Conservation (phyloP, 192 early-diverging fungal species). For the Diversispora eburnea region DNA sequence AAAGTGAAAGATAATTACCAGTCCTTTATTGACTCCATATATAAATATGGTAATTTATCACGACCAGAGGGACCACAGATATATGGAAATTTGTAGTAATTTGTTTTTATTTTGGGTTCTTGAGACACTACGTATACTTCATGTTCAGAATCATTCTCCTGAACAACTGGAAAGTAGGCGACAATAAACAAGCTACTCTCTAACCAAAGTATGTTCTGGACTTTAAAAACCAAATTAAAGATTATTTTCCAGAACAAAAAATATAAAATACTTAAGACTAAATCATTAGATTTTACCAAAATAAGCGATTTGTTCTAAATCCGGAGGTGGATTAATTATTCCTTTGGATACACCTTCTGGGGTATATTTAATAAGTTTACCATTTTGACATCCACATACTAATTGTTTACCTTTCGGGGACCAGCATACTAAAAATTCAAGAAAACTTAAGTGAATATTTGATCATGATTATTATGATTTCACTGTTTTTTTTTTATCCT, state of each 20-base stretch:
- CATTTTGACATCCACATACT: slow-evolving; percentile 64
- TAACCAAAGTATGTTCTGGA: slow-evolving; percentile 70
- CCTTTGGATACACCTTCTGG: slow-evolving; percentile 56
- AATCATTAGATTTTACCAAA: not conserved
- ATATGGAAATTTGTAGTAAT: slow-evolving; percentile 54
- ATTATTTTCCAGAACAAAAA: not conserved
- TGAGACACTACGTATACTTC: slow-evolving; percentile 61
- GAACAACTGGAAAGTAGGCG: slow-evolving; percentile 36
- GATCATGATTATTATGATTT: not conserved
- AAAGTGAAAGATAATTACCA: slow-evolving; percentile 42
- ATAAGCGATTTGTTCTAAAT: slow-evolving; percentile 14
- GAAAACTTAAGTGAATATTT: not conserved
- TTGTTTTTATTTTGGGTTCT: slow-evolving; percentile 37
- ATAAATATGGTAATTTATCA: slow-evolving; percentile 50
- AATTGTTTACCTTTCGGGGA: slow-evolving; percentile 89
- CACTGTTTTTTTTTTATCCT: not conserved
- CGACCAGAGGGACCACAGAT: slow-evolving; percentile 53
- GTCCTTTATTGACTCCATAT: slow-evolving; percentile 54
- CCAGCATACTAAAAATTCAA: slow-evolving; percentile 47
- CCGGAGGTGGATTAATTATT: slow-evolving; percentile 24
- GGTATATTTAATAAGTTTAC: slow-evolving; percentile 57
- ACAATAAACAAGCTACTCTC: slow-evolving; percentile 67
- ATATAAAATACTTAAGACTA: not conserved
- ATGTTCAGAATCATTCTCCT: slow-evolving; percentile 29
- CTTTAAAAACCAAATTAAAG: slow-evolving; percentile 31